A percentile compares a stretch with the other conserved stretches of the same genome.
Conservation (phyloP, 768 basidiomycete species). For the Cystobasidium ongulense region DNA sequence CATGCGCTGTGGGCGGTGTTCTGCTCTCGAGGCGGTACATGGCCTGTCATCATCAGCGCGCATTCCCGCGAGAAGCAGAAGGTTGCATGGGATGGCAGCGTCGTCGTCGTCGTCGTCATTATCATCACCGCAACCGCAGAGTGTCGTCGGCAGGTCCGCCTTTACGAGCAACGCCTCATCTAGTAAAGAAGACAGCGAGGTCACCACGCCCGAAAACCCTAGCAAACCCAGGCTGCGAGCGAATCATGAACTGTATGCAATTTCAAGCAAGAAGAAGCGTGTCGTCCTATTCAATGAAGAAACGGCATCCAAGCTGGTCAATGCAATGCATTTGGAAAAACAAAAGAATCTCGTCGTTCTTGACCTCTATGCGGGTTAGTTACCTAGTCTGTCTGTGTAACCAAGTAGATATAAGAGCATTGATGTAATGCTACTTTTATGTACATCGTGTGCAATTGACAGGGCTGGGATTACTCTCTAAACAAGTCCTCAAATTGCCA, state of each 20-base stretch:
- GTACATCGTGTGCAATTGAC: neutral
- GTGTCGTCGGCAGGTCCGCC: too few relatives aligned
- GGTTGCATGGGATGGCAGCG: too few relatives aligned
- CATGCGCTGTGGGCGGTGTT: too few relatives aligned
- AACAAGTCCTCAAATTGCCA: conserved; percentile 17
- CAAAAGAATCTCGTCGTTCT: neutral
- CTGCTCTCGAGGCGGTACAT: too few relatives aligned
- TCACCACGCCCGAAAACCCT: neutral
- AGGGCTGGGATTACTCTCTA: conserved; percentile 24
- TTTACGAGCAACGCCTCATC: too few relatives aligned
- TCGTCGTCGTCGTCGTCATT: too few relatives aligned
- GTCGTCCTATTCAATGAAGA: neutral
- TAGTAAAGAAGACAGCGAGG: too few relatives aligned
- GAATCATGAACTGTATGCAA: neutral
- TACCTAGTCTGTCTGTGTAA: neutral
- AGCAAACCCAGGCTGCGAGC: neutral
- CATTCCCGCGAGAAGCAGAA: too few relatives aligned
- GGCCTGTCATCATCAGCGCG: too few relatives aligned
- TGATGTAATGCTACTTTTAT: neutral
- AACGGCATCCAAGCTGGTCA: neutral
- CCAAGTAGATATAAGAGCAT: neutral
- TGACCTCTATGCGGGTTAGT: conserved; percentile 27
- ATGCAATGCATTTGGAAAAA: conserved; percentile 8
- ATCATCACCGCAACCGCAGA: too few relatives aligned
- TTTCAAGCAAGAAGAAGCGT: neutral